phyloP scores from a whole-genome alignment of 345 rosid genomes.

The Pistacia integerrima region DNA sequence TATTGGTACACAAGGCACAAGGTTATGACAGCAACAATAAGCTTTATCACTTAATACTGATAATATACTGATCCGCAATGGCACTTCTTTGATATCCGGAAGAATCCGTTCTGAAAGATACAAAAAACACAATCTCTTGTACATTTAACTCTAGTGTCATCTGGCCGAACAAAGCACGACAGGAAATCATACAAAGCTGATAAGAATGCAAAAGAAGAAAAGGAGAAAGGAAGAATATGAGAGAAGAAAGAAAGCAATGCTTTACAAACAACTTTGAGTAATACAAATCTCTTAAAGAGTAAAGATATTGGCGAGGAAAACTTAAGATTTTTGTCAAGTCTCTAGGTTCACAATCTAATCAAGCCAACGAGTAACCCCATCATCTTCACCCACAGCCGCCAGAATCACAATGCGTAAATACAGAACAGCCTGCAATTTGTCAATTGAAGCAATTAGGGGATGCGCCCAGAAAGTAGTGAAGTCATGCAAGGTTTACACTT shows the following conservation, averaged over 20 bases:
- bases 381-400: conserved; percentile 79
- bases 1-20: background rate
- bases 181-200: conserved; percentile 6
- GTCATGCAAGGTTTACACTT: background rate
- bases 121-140: background rate
- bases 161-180: background rate
- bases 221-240: background rate
- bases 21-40: background rate
- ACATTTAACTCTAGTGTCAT: background rate
- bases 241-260: conserved; percentile 15
- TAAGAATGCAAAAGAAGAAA: background rate
- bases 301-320: conserved; percentile 9
- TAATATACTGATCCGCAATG: background rate
- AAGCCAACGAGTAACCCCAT: conserved; percentile 90
- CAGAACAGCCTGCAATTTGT: conserved; percentile 70
- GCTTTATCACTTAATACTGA: background rate
- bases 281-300: conserved; percentile 23
- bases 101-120: background rate
- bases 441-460: conserved; percentile 10
- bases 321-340: conserved; percentile 9
- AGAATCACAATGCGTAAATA: conserved; percentile 78
- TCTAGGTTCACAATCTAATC: conserved; percentile 45
- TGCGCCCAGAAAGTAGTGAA: background rate
- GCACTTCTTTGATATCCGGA: background rate
- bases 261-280: conserved; percentile 41